Conservation (phyloP, 768 basidiomycete species). For the Suillus sp. region DNA sequence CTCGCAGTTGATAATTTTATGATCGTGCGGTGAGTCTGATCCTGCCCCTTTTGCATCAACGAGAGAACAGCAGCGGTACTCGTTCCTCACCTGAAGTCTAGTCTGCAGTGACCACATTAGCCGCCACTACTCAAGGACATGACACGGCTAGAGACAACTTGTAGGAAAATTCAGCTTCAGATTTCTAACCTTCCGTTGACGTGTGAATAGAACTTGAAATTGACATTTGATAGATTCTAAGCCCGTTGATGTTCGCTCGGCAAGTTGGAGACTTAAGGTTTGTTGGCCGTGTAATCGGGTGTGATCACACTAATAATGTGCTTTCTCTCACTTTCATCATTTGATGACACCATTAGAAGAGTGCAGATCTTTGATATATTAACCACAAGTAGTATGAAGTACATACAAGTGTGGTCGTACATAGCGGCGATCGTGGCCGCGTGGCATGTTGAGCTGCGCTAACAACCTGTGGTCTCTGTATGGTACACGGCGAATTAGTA, state of each 20-base stretch:
- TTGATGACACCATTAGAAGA: background rate
- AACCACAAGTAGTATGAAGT: background rate
- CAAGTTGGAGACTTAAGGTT: background rate
- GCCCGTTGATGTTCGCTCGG: background rate
- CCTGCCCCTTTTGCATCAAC: too few species aligned
- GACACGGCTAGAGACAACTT: background rate
- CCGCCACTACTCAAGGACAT: background rate
- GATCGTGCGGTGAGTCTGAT: background rate
- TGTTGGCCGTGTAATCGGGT: background rate
- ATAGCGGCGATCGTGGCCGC: background rate
- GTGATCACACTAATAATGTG: background rate
- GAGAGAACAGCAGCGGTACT: background rate
- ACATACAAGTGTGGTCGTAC: slow-evolving; percentile 8
- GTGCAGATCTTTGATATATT: slow-evolving; percentile 5
- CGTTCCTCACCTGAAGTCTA: background rate
- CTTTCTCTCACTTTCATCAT: background rate
- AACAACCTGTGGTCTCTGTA: too few species aligned
- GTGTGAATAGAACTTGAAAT: background rate
- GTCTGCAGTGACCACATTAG: background rate
- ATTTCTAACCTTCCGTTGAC: background rate
- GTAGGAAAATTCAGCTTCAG: background rate
- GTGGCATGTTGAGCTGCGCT: background rate
- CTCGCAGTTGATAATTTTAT: background rate
- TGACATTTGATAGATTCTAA: background rate
- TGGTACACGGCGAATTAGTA: background rate